phyloP scores from a whole-genome alignment of 352 stramenopile species.

The Globisporangium solare region DNA sequence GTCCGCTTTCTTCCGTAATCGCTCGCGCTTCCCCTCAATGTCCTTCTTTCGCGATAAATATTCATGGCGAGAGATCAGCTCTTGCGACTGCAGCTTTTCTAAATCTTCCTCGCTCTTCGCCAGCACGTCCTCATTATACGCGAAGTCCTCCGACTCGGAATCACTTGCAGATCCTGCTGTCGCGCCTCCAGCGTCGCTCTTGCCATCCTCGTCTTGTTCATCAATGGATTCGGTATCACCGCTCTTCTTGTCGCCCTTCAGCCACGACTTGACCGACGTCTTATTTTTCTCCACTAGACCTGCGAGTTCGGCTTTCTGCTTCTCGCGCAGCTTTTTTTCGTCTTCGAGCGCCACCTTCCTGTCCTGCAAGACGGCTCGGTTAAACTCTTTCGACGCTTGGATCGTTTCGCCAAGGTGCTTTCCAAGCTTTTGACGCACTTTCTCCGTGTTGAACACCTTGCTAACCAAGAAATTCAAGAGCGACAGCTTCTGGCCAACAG shows the following conservation, averaged over 20 bases:
- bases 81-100: slow-evolving; percentile 51
- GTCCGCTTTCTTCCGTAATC: slow-evolving; percentile 46
- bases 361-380: slow-evolving; percentile 56
- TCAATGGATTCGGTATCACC: slow-evolving; percentile 14
- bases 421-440: slow-evolving; percentile 51
- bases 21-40: slow-evolving; percentile 62
- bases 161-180: slow-evolving; percentile 42
- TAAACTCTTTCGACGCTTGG: slow-evolving; percentile 72
- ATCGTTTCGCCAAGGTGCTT: slow-evolving; percentile 54
- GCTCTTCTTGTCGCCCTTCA: slow-evolving; percentile 56
- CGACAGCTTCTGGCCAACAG: slow-evolving; percentile 61
- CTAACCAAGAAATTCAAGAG: slow-evolving; percentile 70
- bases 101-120: slow-evolving; percentile 72
- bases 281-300: slow-evolving; percentile 51
- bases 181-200: slow-evolving; percentile 27
- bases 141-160: slow-evolving; percentile 59
- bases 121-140: slow-evolving; percentile 52
- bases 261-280: slow-evolving; percentile 47
- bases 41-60: slow-evolving; percentile 76
- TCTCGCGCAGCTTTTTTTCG: slow-evolving; percentile 76
- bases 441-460: slow-evolving; percentile 55
- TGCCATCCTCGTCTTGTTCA: slow-evolving; percentile 35
- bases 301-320: slow-evolving; percentile 60
- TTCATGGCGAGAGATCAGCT: slow-evolving; percentile 74
- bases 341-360: slow-evolving; percentile 65